Evolutionary conservation across 78 protist genomes (phyloP).

Genomic region (slime mould (Dictyostelium discoideum)): DNA sequence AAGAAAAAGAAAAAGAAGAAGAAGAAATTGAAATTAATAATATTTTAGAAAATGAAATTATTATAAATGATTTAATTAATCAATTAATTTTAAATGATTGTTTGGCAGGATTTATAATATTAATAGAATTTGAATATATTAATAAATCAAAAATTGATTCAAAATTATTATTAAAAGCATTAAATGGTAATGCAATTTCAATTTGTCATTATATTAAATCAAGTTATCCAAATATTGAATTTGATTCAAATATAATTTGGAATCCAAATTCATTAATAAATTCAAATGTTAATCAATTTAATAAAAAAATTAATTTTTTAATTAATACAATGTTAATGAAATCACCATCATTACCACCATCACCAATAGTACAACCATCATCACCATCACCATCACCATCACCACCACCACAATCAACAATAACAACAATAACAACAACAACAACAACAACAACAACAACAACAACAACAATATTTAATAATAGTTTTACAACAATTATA

Average conservation of each 20-base stretch:
- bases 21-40: no score
- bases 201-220: not conserved
- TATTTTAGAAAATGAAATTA: not conserved
- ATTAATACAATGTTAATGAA: not conserved
- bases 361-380: not conserved
- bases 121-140: not conserved
- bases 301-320: not conserved
- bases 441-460: not conserved
- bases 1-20: not conserved
- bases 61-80: not conserved
- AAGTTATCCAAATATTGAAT: not conserved
- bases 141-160: not conserved
- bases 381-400: not conserved
- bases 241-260: not conserved
- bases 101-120: not conserved
- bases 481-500: not conserved
- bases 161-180: not conserved
- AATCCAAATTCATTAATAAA: not conserved
- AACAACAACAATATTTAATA: not conserved
- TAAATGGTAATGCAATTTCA: not conserved
- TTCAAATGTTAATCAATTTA: not conserved
- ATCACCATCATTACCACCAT: not conserved
- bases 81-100: not conserved
- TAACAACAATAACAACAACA: not conserved
- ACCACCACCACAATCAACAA: not conserved